A percentile compares a stretch with the other conserved stretches of the same genome.
Evolutionary conservation across 2,329 filamentous ascomycete species (phyloP).

Genomic region (Volutella citrinella): DNA sequence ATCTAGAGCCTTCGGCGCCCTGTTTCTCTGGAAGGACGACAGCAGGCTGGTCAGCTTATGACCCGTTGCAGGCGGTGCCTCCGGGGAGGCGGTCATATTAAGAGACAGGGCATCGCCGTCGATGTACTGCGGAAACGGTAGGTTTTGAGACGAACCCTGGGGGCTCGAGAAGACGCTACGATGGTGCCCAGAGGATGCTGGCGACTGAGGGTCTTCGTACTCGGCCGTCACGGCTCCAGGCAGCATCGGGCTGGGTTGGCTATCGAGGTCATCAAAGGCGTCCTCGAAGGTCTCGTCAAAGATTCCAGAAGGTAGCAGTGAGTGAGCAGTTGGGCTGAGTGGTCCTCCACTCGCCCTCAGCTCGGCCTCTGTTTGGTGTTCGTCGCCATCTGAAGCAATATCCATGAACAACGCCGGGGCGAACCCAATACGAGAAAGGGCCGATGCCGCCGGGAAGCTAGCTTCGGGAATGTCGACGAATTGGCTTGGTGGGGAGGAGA

Average conservation of each 20-base stretch:
- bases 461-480: constrained; percentile 39
- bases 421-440: constrained; percentile 53
- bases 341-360: constrained; percentile 63
- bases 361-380: constrained; percentile 58
- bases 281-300: constrained; percentile 59
- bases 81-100: constrained; percentile 38
- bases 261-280: constrained; percentile 45
- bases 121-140: constrained; percentile 50
- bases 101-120: constrained; percentile 47
- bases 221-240: constrained; percentile 27
- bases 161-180: constrained; percentile 60
- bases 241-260: constrained; percentile 29
- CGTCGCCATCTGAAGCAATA: constrained; percentile 37
- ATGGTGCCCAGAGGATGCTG: constrained; percentile 56
- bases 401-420: constrained; percentile 53
- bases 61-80: constrained; percentile 27
- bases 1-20: constrained; percentile 55
- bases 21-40: constrained; percentile 60
- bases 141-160: constrained; percentile 56
- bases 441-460: constrained; percentile 48
- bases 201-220: constrained; percentile 55
- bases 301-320: constrained; percentile 67
- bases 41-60: constrained; percentile 49
- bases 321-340: constrained; percentile 73
- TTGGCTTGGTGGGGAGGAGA: constrained; percentile 37